Percentiles rank a stretch among this genome's conserved stretches.
Evolutionary conservation across 371 early-diverging fungal species (phyloP).

Genomic region (Mucor piriformis): DNA sequence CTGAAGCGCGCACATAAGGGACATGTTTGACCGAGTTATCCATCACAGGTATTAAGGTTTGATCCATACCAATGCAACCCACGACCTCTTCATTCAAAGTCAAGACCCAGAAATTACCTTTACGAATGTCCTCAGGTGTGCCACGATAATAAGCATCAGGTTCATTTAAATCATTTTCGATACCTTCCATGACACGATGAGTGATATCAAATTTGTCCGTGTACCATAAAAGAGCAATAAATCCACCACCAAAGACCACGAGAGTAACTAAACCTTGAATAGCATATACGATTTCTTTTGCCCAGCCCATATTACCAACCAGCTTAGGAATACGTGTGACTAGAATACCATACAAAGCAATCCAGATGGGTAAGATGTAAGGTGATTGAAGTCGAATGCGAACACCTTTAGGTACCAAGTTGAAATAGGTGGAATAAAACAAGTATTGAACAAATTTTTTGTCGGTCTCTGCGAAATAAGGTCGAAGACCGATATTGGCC

Average conservation of each 20-base stretch:
- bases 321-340: constrained; percentile 18
- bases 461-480: constrained; percentile 45
- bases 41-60: constrained; percentile 20
- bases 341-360: constrained; percentile 23
- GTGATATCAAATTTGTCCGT: constrained; percentile 42
- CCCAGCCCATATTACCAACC: constrained; percentile 21
- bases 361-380: constrained; percentile 21
- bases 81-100: constrained; percentile 47
- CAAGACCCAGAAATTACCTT: constrained; percentile 54
- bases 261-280: constrained; percentile 26
- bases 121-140: constrained; percentile 15
- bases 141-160: constrained; percentile 43
- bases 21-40: constrained; percentile 3
- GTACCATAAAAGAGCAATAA: constrained; percentile 35
- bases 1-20: constrained; percentile 23
- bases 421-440: constrained; percentile 47
- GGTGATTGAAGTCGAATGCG: constrained; percentile 34
- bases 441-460: constrained; percentile 47
- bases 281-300: constrained; percentile 11
- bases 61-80: constrained; percentile 51
- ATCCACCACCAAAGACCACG: constrained; percentile 28
- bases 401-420: constrained; percentile 45
- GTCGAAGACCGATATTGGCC: constrained; percentile 42
- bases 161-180: constrained; percentile 48
- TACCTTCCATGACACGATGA: constrained; percentile 33